Evolutionary conservation across 176 grass and related monocot genomes (phyloP), one percentile per base, ranked within the genome.

Genomic region (Carex scoparia): DNA sequence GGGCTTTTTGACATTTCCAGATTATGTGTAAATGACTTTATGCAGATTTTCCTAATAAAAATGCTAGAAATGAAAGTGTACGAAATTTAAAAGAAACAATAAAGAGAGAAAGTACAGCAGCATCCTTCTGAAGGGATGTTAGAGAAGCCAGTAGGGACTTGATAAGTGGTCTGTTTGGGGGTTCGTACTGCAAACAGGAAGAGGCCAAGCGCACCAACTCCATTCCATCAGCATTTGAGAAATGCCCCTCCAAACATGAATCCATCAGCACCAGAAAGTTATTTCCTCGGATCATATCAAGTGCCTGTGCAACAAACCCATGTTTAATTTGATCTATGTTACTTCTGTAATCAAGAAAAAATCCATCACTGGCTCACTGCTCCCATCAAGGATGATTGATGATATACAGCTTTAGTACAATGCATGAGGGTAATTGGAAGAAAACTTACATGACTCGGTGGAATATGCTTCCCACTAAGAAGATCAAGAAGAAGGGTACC

Each of bases 401-500:
- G 23, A 76, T 42, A 65, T 37, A 68, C 16, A 27, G 69, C 48
- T 23, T 13, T 83, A 35, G 19, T 14, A 18, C 81, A 65, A 70
- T 48, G 37, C 38, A 74, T 83, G 16, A 28, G 48, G 54, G 65
- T 27, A 48, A 84, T 2, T 81, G 40, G 84, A 8, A 63, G 30
- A 81, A 23, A 85, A 88, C 89, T 92, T 82, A 97, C 92, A 86
- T 97, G 92, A 81, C 92, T 94, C 28, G 94, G 94, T 62, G 94
- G 94, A 85, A 97, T 94, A 71, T 97, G 90, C 66, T 97, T 94
- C 71, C 94, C 92, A 88, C 92, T 97, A 61, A 97, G 87, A 88
- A 97, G 92, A 84, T 97, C 94, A 89, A 97, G 92, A 56, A 97
- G 86, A 65, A 97, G 71, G 69, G 92, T 97, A 54, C 92, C 94